Base-by-base conservation (phyloP, 2,329 filamentous ascomycete genomes). In the Phaeomoniella chlamydospora region DNA sequence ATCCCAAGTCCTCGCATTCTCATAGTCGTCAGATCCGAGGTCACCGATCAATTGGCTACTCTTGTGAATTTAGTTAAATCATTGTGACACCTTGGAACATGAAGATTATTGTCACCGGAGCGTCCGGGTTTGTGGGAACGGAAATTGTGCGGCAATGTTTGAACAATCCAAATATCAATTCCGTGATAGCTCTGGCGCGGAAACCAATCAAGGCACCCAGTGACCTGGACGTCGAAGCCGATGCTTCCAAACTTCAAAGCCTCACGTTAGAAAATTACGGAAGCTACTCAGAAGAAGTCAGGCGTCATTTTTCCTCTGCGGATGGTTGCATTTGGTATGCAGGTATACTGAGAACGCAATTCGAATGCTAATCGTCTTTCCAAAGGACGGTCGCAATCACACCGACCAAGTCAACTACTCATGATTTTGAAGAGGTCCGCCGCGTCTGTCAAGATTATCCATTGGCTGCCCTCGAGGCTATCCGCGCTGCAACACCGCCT, bases 331-430 rank as follows among this genome's bases (percentile, higher is more conserved):
- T 60, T 15, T 61, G 54, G 56, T 58, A 51, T 15, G 35, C 36
- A n/a, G 16, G 4, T 5, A 36, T 22, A n/a, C 15, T 29, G 12
- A 19, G 45, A 3, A 44, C 31, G 18, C 15, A 5, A 9, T 49
- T 50, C 30, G 5, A 5, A 15, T 15, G 30, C 5, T 6, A 32
- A n/a, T 32, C 5, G 17, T 15, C 10, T 15, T 10, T 5, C 14
- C 14, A 15, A 12, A 50, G 61, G 61, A 56, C 55, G 11, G 52
- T 69, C 13, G 62, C 58, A 3, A 47, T 68, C 9, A 65, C 58
- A 0, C 66, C 58, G 1, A 43, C 41, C 3, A 57, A 59, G 31
- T 40, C 48, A 1, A 50, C 41, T 10, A 35, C 38, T 0, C 45
- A 54, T 35, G 43, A 49, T 0, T 57, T 49, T 40, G 56, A 60